These are phyloP conservation scores for Penicillium lagena DNA, from an alignment of 495 filamentous ascomycete species.

Conservation along the genomic window DNA sequence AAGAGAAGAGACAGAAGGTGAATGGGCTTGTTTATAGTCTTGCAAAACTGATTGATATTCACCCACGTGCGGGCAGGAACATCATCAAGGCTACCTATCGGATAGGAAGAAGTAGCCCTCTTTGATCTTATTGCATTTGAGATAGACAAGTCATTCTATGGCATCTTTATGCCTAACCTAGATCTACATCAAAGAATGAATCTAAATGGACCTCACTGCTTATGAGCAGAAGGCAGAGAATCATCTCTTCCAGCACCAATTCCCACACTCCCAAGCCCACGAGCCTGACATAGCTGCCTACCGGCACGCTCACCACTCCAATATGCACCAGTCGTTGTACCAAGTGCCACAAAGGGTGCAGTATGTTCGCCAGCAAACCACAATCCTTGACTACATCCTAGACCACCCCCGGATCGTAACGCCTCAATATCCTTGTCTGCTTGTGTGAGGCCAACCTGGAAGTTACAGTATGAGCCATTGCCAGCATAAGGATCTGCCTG, in stretches of 20 bases:
- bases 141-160: not conserved
- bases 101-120: too few relatives aligned
- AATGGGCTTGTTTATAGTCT: too few relatives aligned
- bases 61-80: too few relatives aligned
- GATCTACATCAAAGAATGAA: too few relatives aligned
- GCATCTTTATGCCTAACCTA: not conserved
- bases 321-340: conserved; percentile 84
- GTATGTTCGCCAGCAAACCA: conserved; percentile 98
- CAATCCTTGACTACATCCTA: conserved; percentile 56
- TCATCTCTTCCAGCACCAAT: conserved; percentile 25
- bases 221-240: conserved; percentile 26
- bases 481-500: conserved; percentile 76
- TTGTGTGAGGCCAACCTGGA: conserved; percentile 69
- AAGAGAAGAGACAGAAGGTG: too few relatives aligned
- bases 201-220: too few relatives aligned
- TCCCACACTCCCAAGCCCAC: conserved; percentile 23
- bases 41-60: too few relatives aligned
- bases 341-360: conserved; percentile 79
- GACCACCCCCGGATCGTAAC: conserved; percentile 54
- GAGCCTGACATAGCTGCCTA: conserved; percentile 47
- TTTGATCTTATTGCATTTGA: too few relatives aligned
- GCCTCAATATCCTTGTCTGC: conserved; percentile 64
- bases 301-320: conserved; percentile 85
- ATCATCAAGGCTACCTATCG: too few relatives aligned
- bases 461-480: conserved; percentile 86